Evolutionary conservation across 1,284 basidiomycete genomes (phyloP).

Genomic region (Porogramme epimiltina): DNA sequence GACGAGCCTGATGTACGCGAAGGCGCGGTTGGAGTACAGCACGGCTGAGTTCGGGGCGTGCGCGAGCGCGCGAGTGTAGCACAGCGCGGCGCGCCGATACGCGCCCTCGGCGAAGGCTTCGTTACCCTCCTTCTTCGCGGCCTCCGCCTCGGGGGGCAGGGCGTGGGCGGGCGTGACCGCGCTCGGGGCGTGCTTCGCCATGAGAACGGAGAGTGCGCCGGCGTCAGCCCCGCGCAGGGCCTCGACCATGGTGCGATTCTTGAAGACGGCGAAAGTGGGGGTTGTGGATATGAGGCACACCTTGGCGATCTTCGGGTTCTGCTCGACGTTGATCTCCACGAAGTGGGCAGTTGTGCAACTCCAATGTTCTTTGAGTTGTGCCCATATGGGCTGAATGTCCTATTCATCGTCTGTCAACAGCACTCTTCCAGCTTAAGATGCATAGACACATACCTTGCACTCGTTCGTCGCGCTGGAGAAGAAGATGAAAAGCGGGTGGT

Average conservation of each 20-base stretch:
- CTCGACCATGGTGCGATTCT: slow-evolving; percentile 1
- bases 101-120: slow-evolving; percentile 5
- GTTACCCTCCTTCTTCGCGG: slow-evolving; percentile 9
- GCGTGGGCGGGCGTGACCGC: slow-evolving; percentile 1
- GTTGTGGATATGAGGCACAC: slow-evolving; percentile 8
- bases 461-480: too few species aligned
- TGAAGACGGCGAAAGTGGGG: slow-evolving; percentile 7
- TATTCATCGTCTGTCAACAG: too few species aligned
- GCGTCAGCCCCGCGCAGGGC: slow-evolving; percentile 6
- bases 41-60: slow-evolving; percentile 4
- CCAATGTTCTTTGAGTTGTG: too few species aligned
- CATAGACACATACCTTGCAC: too few species aligned
- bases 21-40: slow-evolving; percentile 5
- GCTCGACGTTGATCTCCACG: slow-evolving; percentile 9
- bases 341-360: too few species aligned
- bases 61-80: slow-evolving; percentile 4
- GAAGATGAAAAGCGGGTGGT: too few species aligned
- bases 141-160: too few species aligned
- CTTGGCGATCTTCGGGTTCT: slow-evolving; percentile 1
- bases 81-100: background rate
- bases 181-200: slow-evolving; percentile 1
- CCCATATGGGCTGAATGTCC: too few species aligned
- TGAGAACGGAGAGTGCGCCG: slow-evolving; percentile 1
- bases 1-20: slow-evolving; percentile 3
- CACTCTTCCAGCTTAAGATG: too few species aligned